A percentile compares a stretch with the other conserved stretches of the same genome.
These are phyloP conservation scores for Cryptosporidium tyzzeri DNA, from an alignment of 169 alveolate species.

Conservation along the genomic window DNA sequence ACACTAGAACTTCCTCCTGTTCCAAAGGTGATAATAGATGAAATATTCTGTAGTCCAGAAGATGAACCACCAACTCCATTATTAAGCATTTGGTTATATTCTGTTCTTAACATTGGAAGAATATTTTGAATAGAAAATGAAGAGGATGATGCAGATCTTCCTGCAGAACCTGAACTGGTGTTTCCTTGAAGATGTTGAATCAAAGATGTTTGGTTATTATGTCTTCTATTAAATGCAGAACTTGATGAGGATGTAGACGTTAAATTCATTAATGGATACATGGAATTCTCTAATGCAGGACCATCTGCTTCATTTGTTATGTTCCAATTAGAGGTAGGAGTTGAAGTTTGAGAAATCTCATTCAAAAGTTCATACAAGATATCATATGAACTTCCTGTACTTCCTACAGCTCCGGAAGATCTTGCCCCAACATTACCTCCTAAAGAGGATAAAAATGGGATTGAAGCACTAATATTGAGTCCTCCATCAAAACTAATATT, in stretches of 20 bases:
- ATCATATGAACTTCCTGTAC: conserved; percentile 43
- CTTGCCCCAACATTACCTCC: conserved; percentile 1
- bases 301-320: conserved; percentile 40
- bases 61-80: background rate
- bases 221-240: conserved; percentile 43
- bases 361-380: conserved; percentile 69
- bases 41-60: conserved; percentile 13
- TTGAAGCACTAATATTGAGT: conserved; percentile 38
- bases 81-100: conserved; percentile 35
- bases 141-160: conserved; percentile 14
- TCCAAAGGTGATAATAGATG: conserved; percentile 23
- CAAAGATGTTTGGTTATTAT: background rate
- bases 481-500: conserved; percentile 62
- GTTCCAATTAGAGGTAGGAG: conserved; percentile 71
- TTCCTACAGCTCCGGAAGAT: conserved; percentile 3
- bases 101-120: conserved; percentile 39
- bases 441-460: conserved; percentile 32
- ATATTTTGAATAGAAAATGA: conserved; percentile 45
- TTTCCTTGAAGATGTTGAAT: conserved; percentile 26
- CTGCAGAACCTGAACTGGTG: background rate
- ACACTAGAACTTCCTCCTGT: background rate
- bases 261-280: conserved; percentile 51
- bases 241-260: conserved; percentile 11
- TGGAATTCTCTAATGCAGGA: conserved; percentile 61
- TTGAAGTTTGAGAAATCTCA: conserved; percentile 48